Evolutionary conservation across 495 filamentous ascomycete species (phyloP).

Genomic region (Evansstolkia leycettana): DNA sequence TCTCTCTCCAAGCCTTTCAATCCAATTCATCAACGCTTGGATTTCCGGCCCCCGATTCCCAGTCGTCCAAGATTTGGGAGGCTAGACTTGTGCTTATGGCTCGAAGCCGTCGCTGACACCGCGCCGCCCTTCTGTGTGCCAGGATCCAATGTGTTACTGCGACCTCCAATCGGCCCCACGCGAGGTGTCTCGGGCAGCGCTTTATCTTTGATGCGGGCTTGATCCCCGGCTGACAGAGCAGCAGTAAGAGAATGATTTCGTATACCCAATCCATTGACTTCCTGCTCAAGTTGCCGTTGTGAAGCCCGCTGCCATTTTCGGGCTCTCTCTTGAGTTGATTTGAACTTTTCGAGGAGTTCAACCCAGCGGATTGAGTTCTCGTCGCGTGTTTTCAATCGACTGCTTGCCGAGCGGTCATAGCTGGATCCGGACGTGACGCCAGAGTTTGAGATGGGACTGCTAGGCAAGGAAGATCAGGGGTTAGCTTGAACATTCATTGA

Average conservation of each 20-base stretch:
- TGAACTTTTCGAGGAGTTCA: slow-evolving; percentile 95
- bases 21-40: slow-evolving; percentile 25
- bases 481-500: too few relatives aligned
- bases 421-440: slow-evolving; percentile 8
- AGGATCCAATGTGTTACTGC: slow-evolving; percentile 13
- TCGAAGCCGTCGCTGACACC: slow-evolving; percentile 8
- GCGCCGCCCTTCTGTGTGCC: slow-evolving; percentile 9
- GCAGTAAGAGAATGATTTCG: slow-evolving; percentile 16
- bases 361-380: slow-evolving; percentile 80
- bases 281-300: slow-evolving; percentile 20
- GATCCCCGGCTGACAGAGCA: slow-evolving; percentile 21
- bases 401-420: slow-evolving; percentile 53
- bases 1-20: too few relatives aligned
- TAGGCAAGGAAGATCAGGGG: not conserved
- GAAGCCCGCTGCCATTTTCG: slow-evolving; percentile 36
- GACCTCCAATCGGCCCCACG: slow-evolving; percentile 18
- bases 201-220: slow-evolving; percentile 28
- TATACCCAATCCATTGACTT: slow-evolving; percentile 9
- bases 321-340: slow-evolving; percentile 72
- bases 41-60: slow-evolving; percentile 49
- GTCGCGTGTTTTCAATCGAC: slow-evolving; percentile 70
- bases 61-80: slow-evolving; percentile 60
- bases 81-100: slow-evolving; percentile 47
- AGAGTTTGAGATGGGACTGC: slow-evolving; percentile 5
- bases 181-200: slow-evolving; percentile 29